Percentiles rank a stretch among this genome's conserved stretches.
These are phyloP conservation scores for Phytophthora hibernalis DNA, from an alignment of 352 stramenopile species.

Conservation along the genomic window DNA sequence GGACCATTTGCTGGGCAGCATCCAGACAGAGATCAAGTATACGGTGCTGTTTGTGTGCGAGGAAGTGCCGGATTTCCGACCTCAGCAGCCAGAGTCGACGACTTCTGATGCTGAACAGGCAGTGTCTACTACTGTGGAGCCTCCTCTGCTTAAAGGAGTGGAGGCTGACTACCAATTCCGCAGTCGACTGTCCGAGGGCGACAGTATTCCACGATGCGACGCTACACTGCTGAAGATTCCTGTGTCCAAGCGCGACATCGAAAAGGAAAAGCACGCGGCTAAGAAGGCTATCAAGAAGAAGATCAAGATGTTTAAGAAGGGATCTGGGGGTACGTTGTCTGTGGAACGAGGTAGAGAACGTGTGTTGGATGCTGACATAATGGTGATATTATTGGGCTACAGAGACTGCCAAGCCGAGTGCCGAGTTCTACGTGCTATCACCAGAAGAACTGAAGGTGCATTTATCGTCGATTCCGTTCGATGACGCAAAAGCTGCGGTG, in stretches of 20 bases:
- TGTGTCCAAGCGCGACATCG: slow-evolving; percentile 76
- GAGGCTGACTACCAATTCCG: slow-evolving; percentile 52
- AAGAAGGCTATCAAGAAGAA: slow-evolving; percentile 90
- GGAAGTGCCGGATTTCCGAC: slow-evolving; percentile 62
- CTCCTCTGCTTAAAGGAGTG: slow-evolving; percentile 48
- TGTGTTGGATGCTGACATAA: slow-evolving; percentile 3
- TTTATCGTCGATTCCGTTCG: slow-evolving; percentile 62
- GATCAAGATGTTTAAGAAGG: slow-evolving; percentile 91
- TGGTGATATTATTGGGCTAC: slow-evolving; percentile 2
- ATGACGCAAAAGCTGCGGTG: slow-evolving; percentile 39
- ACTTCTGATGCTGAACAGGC: background rate
- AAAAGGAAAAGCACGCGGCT: slow-evolving; percentile 74
- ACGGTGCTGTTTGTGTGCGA: slow-evolving; percentile 78
- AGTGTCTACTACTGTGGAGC: slow-evolving; percentile 1
- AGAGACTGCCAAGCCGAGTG: slow-evolving; percentile 57
- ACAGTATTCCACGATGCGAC: slow-evolving; percentile 82
- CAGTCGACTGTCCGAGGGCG: slow-evolving; percentile 67
- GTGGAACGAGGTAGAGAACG: background rate
- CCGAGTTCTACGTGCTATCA: slow-evolving; percentile 83
- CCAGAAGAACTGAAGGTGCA: slow-evolving; percentile 65
- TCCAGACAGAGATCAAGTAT: slow-evolving; percentile 68
- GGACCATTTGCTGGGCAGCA: slow-evolving; percentile 65
- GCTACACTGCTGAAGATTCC: slow-evolving; percentile 72
- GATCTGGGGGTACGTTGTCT: slow-evolving; percentile 44
- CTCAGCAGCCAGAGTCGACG: slow-evolving; percentile 5